Evolutionary conservation across 139 green algal species (phyloP), one percentile per base, ranked within the genome.

Genomic region (Chlamydomonas asymmetrica): DNA sequence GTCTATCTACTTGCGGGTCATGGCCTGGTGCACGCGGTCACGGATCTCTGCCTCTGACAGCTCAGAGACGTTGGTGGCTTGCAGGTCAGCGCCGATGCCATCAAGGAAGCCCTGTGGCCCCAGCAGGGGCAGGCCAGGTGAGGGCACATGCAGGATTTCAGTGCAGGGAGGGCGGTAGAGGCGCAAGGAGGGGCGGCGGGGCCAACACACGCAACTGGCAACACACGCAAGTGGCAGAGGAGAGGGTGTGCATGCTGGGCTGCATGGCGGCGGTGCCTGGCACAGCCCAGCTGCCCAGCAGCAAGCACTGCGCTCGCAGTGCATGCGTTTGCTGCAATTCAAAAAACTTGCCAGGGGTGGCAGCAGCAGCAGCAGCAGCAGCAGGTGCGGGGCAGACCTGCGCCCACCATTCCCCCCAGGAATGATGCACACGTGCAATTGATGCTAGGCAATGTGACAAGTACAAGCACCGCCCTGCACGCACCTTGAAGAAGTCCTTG

Each of bases 401-500:
- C 89, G 4, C 86, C 76, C n/a, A 71, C 50, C 6, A 90, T 78
- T 3, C 82, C 88, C n/a, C 93, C 89, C 66, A 93, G 74, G 73
- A 87, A 83, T 32, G 70, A 39, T 66, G n/a, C n/a, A n/a, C n/a
- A n/a, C n/a, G n/a, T n/a, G n/a, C n/a, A n/a, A n/a, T n/a, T n/a
- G n/a, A n/a, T n/a, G n/a, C n/a, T n/a, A n/a, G n/a, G n/a, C n/a
- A n/a, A n/a, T n/a, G n/a, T n/a, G n/a, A n/a, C 29, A 69, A 50
- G 45, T 16, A 16, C 35, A 69, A 69, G 35, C 62, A 69, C 35
- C 32, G 57, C 57, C 32, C 57, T 65, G 10, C 27, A 48, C 43
- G 23, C 41, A 73, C 76, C 85, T 96, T 97, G 82, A 97, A 92
- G 61, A 94, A 94, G 81, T 97, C 92, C 76, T 97, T 97, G 61